Conservation (phyloP, 768 basidiomycete species). For the Hebeloma cylindrosporum region DNA sequence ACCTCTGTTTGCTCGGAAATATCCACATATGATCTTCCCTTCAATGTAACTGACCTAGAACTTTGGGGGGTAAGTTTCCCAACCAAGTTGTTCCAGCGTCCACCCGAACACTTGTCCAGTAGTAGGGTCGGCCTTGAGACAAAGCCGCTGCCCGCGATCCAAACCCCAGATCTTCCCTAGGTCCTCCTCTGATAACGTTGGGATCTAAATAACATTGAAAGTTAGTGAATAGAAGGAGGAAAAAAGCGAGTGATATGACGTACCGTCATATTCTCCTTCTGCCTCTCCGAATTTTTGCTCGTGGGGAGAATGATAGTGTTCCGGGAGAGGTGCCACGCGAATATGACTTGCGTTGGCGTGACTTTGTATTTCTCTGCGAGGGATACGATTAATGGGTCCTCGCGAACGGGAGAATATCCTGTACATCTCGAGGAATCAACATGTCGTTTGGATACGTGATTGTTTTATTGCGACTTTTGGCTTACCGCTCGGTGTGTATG, state of each 20-base stretch:
- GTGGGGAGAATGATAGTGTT: constrained; percentile 45
- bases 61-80: constrained; percentile 25
- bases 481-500: constrained; percentile 49
- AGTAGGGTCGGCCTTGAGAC: constrained; percentile 36
- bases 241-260: too few species aligned
- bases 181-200: constrained; percentile 30
- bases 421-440: too few species aligned
- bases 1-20: too few species aligned
- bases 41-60: too few species aligned
- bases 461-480: too few species aligned
- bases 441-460: too few species aligned
- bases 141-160: constrained; percentile 37
- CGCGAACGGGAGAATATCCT: too few species aligned
- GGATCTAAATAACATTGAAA: neutral
- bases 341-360: constrained; percentile 42
- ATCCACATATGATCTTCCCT: too few species aligned
- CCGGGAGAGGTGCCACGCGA: constrained; percentile 50
- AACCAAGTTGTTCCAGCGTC: constrained; percentile 39
- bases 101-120: constrained; percentile 39
- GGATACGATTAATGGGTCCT: constrained; percentile 40
- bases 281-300: constrained; percentile 41
- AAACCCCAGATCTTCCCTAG: constrained; percentile 40
- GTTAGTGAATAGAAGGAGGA: too few species aligned
- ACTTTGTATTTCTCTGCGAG: constrained; percentile 46
- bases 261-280: constrained; percentile 49